Conservation (phyloP, 768 basidiomycete species). For the Pulveroboletus sp. region DNA sequence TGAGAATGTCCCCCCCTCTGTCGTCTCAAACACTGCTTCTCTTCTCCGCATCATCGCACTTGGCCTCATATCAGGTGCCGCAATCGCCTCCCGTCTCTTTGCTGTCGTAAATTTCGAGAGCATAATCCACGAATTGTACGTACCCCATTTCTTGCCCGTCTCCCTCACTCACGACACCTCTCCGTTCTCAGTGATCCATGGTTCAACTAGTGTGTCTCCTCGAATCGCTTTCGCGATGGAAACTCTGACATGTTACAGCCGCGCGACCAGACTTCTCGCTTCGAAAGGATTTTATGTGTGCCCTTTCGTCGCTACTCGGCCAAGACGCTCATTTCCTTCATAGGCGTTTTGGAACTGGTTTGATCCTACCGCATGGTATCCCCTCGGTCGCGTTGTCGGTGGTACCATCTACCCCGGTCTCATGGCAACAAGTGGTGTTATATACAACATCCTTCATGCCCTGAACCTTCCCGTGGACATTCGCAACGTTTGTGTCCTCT, state of each 20-base stretch:
- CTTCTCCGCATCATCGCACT: constrained; percentile 89
- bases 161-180: neutral
- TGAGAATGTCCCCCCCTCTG: constrained; percentile 60
- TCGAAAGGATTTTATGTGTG: constrained; percentile 93
- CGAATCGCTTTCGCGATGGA: neutral
- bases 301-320: constrained; percentile 2
- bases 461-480: constrained; percentile 96
- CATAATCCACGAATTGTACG: constrained; percentile 99
- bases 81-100: constrained; percentile 92
- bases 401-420: constrained; percentile 98
- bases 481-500: constrained; percentile 91
- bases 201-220: constrained; percentile 89
- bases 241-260: constrained; percentile 43
- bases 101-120: constrained; percentile 98
- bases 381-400: constrained; percentile 95
- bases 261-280: constrained; percentile 87
- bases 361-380: constrained; percentile 99
- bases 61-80: constrained; percentile 86
- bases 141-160: constrained; percentile 8
- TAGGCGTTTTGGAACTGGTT: constrained; percentile 99
- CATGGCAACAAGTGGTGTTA: constrained; percentile 97
- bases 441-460: constrained; percentile 85
- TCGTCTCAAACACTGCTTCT: constrained; percentile 83
- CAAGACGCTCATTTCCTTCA: constrained; percentile 4
- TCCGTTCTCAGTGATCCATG: constrained; percentile 76